phyloP scores from a whole-genome alignment of 805 yeast genomes.

The Debaryomyces castellii region DNA sequence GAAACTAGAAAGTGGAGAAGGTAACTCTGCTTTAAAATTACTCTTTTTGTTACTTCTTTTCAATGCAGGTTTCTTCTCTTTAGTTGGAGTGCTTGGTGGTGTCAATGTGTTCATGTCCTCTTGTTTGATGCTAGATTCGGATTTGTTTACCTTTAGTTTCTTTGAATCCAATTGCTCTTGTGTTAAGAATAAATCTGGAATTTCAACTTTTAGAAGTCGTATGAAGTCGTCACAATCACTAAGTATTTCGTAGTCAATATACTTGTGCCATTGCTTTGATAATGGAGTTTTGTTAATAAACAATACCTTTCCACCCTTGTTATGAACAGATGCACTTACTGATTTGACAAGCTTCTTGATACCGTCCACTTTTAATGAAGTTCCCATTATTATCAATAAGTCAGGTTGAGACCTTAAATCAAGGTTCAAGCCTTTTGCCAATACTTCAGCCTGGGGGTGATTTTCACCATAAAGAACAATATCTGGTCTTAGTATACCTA shows the following conservation, averaged over 20 bases:
- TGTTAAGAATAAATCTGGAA: constrained; percentile 63
- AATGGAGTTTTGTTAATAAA: constrained; percentile 71
- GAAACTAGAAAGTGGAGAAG: constrained; percentile 39
- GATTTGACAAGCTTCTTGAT: constrained; percentile 74
- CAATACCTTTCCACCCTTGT: constrained; percentile 75
- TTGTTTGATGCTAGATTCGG: constrained; percentile 2
- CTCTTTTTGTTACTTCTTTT: constrained; percentile 14
- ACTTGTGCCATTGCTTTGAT: constrained; percentile 63
- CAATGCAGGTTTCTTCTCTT: constrained; percentile 20
- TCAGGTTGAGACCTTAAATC: constrained; percentile 76
- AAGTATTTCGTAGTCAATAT: constrained; percentile 76
- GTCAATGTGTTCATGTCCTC: constrained; percentile 18
- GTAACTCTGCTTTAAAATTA: constrained; percentile 19
- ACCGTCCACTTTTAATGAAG: constrained; percentile 89
- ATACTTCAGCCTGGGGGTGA: constrained; percentile 82
- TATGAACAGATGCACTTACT: constrained; percentile 69
- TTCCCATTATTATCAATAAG: constrained; percentile 83
- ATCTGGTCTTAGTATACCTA: constrained; percentile 82
- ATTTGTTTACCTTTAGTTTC: constrained; percentile 22
- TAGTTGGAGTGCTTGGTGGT: constrained; percentile 35
- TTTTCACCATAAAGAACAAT: constrained; percentile 92
- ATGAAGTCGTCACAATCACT: constrained; percentile 87
- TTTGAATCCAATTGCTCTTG: constrained; percentile 50
- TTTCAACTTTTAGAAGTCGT: constrained; percentile 45
- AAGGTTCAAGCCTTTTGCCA: constrained; percentile 64